phyloP scores from a whole-genome alignment of 2,329 filamentous ascomycete species.

The Elsinoe ampelina region DNA sequence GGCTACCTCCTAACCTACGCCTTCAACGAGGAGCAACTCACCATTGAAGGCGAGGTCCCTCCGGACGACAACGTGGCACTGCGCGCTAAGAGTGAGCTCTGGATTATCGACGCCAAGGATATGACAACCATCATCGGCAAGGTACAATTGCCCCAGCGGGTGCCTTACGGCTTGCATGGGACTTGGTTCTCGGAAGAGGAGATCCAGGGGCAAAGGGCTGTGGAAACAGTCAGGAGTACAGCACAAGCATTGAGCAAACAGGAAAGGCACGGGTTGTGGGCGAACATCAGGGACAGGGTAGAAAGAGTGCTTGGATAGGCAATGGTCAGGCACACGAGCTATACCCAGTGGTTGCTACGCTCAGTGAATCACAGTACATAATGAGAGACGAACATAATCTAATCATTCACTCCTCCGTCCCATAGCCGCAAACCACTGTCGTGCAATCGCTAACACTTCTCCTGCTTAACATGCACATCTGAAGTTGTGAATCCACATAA shows the following conservation, averaged over 20 bases:
- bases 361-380: neutral
- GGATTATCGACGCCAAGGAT: slow-evolving; percentile 55
- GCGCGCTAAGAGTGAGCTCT: slow-evolving; percentile 50
- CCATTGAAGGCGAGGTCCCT: slow-evolving; percentile 23
- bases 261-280: slow-evolving; percentile 22
- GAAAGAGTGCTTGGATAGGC: slow-evolving; percentile 22
- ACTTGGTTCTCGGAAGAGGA: slow-evolving; percentile 50
- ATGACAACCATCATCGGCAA: slow-evolving; percentile 54
- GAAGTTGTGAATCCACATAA: neutral
- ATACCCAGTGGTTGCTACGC: neutral
- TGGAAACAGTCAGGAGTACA: slow-evolving; percentile 27
- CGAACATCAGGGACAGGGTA: slow-evolving; percentile 22
- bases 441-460: neutral
- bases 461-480: neutral
- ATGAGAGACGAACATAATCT: neutral
- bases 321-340: neutral
- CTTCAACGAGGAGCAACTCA: slow-evolving; percentile 57
- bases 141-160: slow-evolving; percentile 53
- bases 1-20: slow-evolving; percentile 61
- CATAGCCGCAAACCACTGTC: neutral
- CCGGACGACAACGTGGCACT: slow-evolving; percentile 30
- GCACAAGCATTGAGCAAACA: slow-evolving; percentile 19
- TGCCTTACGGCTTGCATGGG: slow-evolving; percentile 61
- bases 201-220: slow-evolving; percentile 39
- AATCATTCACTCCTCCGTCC: neutral